These are phyloP conservation scores for Leptoxyphium fumago DNA, from an alignment of 2,329 filamentous ascomycete genomes.

Conservation along the genomic window DNA sequence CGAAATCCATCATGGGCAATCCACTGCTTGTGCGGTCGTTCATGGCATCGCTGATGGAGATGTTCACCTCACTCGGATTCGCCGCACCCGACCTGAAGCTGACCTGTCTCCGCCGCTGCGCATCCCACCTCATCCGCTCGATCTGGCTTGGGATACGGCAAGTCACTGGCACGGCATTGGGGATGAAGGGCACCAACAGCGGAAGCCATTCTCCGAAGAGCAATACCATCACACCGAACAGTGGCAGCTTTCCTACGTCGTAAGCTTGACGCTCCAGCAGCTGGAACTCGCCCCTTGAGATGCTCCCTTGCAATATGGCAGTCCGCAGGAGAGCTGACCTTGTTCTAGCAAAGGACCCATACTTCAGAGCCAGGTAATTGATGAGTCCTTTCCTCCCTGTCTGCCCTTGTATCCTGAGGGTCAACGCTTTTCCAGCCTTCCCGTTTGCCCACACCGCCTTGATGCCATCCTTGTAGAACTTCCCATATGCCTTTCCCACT, in stretches of 20 bases:
- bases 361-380: constrained; percentile 2
- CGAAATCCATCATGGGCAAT: constrained; percentile 19
- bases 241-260: constrained; percentile 63
- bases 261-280: constrained; percentile 51
- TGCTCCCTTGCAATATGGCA: constrained; percentile 3
- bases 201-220: constrained; percentile 80
- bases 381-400: constrained; percentile 15
- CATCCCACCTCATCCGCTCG: constrained; percentile 38
- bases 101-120: constrained; percentile 37
- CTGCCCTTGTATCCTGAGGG: constrained; percentile 28
- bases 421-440: constrained; percentile 22
- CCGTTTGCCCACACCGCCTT: constrained; percentile 58
- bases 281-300: constrained; percentile 56
- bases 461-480: constrained; percentile 79
- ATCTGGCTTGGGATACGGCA: constrained; percentile 73
- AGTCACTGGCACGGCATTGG: constrained; percentile 60
- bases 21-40: constrained; percentile 31
- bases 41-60: constrained; percentile 24
- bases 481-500: constrained; percentile 59
- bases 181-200: constrained; percentile 56
- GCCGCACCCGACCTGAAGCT: constrained; percentile 50
- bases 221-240: constrained; percentile 62
- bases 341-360: neutral
- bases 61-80: constrained; percentile 46
- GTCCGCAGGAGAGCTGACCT: neutral